A percentile compares a stretch with the other conserved stretches of the same genome.
phyloP scores from a whole-genome alignment of 2,329 filamentous ascomycete genomes.

The Monosporascus cannonballus region DNA sequence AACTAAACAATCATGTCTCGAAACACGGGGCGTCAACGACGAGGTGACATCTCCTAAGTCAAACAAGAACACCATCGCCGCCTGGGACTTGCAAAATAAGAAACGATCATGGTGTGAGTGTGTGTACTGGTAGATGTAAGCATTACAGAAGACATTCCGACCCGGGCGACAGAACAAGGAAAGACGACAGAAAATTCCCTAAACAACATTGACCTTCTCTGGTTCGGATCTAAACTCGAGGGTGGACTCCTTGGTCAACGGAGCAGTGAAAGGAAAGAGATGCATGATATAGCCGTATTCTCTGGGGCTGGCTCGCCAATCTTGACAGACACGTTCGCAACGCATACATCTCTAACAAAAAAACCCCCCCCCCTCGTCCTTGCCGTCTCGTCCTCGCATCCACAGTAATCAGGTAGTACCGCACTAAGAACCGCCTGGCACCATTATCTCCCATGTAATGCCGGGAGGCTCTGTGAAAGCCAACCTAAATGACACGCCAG shows the following conservation, averaged over 20 bases:
- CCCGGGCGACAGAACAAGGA: neutral
- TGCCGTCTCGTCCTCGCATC: conserved; percentile 15
- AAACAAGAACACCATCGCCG: no score
- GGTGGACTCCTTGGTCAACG: neutral
- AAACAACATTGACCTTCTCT: neutral
- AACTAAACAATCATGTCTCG: no score
- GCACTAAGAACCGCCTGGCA: conserved; percentile 19
- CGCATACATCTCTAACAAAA: conserved; percentile 25
- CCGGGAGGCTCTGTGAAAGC: conserved; percentile 21
- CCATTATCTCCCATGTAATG: conserved; percentile 22
- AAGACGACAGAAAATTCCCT: neutral
- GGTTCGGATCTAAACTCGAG: neutral
- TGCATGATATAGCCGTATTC: conserved; percentile 42
- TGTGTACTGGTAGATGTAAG: neutral
- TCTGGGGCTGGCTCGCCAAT: conserved; percentile 28
- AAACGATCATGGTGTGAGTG: neutral
- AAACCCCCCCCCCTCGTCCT: conserved; percentile 15
- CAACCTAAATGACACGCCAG: conserved; percentile 22
- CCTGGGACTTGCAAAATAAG: neutral
- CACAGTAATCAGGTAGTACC: conserved; percentile 14
- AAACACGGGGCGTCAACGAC: no score
- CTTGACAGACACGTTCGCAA: conserved; percentile 30
- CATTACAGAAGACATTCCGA: neutral
- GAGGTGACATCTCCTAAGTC: no score
- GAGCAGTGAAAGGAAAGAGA: conserved; percentile 38